Evolutionary conservation across 1,284 basidiomycete species (phyloP).

Genomic region (Entoloma clypeatum): DNA sequence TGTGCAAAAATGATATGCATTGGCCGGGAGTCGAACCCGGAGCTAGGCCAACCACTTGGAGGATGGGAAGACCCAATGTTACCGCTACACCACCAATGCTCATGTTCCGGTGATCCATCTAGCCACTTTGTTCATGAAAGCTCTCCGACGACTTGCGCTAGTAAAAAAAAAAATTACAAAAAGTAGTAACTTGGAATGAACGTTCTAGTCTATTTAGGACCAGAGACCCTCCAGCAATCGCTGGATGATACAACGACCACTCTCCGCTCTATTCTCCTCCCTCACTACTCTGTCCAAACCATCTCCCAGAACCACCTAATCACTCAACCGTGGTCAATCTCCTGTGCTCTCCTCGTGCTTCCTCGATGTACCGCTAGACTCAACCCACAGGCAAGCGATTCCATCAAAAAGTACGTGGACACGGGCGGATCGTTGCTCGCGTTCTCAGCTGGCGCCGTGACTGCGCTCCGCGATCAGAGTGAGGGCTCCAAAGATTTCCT

Average conservation of each 20-base stretch:
- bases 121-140: too few relatives aligned
- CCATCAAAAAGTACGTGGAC: constrained; percentile 63
- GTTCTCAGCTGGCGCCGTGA: constrained; percentile 38
- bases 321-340: constrained; percentile 70
- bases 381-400: constrained; percentile 41
- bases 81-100: constrained; percentile 47
- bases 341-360: constrained; percentile 76
- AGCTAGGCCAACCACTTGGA: constrained; percentile 43
- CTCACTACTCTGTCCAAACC: constrained; percentile 76
- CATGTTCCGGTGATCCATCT: too few relatives aligned
- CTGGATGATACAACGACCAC: constrained; percentile 51
- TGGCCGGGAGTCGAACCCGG: constrained; percentile 48
- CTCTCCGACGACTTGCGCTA: too few relatives aligned
- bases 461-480: constrained; percentile 16
- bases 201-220: constrained; percentile 77
- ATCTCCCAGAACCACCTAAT: constrained; percentile 56
- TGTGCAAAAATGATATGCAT: too few relatives aligned
- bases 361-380: constrained; percentile 58
- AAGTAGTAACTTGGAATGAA: constrained; percentile 51
- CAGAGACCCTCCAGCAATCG: constrained; percentile 61
- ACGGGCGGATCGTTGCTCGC: constrained; percentile 68
- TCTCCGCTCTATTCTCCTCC: constrained; percentile 58
- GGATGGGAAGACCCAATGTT: constrained; percentile 49
- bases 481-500: constrained; percentile 32
- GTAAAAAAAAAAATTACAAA: too few relatives aligned